Conservation (phyloP, 2,329 filamentous ascomycete species). For the Sporothrix brasiliensis region DNA sequence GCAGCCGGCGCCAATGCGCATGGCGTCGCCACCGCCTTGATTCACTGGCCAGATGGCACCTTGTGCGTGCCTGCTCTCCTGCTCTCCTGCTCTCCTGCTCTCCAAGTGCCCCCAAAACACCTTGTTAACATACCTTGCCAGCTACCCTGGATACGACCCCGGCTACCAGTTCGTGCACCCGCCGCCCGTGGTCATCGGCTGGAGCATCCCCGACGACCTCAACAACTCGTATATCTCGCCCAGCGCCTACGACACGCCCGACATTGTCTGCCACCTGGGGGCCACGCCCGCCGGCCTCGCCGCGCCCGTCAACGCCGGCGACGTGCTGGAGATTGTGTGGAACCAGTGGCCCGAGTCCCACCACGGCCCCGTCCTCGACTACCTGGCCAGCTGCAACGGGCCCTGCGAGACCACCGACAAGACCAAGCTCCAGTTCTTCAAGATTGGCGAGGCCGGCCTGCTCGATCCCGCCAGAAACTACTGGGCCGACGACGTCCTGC, state of each 20-base stretch:
- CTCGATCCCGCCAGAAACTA: conserved; percentile 40
- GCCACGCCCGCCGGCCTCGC: conserved; percentile 39
- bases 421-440: conserved; percentile 39
- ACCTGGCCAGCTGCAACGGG: conserved; percentile 43
- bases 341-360: conserved; percentile 40
- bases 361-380: conserved; percentile 44
- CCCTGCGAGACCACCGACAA: conserved; percentile 44
- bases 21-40: conserved; percentile 40
- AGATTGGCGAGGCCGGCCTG: conserved; percentile 43
- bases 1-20: conserved; percentile 36
- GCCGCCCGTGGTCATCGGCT: conserved; percentile 40
- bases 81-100: no score
- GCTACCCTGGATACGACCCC: conserved; percentile 42
- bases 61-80: conserved; percentile 37
- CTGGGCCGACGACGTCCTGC: conserved; percentile 49
- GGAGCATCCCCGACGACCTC: conserved; percentile 41
- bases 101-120: conserved; percentile 22
- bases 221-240: conserved; percentile 41
- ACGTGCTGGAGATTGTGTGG: conserved; percentile 40
- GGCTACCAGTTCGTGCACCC: conserved; percentile 40
- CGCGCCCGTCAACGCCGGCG: conserved; percentile 39
- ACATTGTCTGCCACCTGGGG: conserved; percentile 41
- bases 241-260: conserved; percentile 37
- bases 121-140: conserved; percentile 26
- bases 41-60: conserved; percentile 38